A percentile compares a stretch with the other conserved stretches of the same genome.
Evolutionary conservation across 225 moss, liverwort and hornwort species (phyloP).

Genomic region (Anthoceros angustus): DNA sequence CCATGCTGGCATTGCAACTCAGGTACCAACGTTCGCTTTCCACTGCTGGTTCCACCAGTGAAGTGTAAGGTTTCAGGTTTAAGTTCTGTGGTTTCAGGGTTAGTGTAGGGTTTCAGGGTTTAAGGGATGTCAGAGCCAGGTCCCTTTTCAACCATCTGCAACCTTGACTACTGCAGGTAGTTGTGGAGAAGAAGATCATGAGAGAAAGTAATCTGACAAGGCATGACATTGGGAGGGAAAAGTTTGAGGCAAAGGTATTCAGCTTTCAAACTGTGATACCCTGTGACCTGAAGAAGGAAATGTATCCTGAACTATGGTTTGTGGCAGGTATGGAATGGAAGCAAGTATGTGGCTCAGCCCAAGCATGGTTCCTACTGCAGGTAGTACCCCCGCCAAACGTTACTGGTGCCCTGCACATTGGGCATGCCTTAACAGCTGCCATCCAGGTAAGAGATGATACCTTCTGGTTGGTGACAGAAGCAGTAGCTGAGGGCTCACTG

Average conservation of each 20-base stretch:
- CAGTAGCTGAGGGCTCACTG: slow-evolving; percentile 11
- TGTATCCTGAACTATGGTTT: not conserved
- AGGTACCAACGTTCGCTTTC: slow-evolving; percentile 24
- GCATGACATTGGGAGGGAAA: slow-evolving; percentile 80
- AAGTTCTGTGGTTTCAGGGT: not conserved
- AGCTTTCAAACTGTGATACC: not conserved
- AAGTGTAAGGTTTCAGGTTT: not conserved
- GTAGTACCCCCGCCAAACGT: slow-evolving; percentile 93
- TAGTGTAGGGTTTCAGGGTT: slow-evolving; percentile 5
- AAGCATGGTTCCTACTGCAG: slow-evolving; percentile 11
- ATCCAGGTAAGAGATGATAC: slow-evolving; percentile 35
- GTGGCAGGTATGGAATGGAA: slow-evolving; percentile 81
- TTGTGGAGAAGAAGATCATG: slow-evolving; percentile 73
- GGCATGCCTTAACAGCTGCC: slow-evolving; percentile 76
- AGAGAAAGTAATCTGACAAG: slow-evolving; percentile 60
- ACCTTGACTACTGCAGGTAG: slow-evolving; percentile 33
- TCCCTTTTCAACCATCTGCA: no score
- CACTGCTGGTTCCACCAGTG: slow-evolving; percentile 2
- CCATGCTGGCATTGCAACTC: slow-evolving; percentile 96
- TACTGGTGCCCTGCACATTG: slow-evolving; percentile 92
- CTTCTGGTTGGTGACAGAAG: not conserved
- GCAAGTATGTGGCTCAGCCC: not conserved
- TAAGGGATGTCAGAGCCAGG: no score
- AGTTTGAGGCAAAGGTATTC: slow-evolving; percentile 67
- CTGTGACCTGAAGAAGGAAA: not conserved